Evolutionary conservation across 2,329 filamentous ascomycete species (phyloP), one percentile per base, ranked within the genome.

Genomic region (Nigrospora sphaerica): DNA sequence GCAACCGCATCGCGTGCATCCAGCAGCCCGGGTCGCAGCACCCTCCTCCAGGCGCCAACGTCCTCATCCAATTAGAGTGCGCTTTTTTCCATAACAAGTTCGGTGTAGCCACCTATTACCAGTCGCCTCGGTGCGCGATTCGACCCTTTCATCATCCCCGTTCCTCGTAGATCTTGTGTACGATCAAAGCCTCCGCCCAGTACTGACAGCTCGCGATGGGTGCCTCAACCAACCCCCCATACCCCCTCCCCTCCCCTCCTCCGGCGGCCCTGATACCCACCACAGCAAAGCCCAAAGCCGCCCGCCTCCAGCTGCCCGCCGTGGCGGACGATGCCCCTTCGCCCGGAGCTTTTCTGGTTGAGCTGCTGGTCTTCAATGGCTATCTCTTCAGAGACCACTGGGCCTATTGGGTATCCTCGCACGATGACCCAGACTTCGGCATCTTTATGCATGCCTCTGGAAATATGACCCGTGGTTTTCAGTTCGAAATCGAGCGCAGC

Each of bases 351-450:
- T 56, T 60, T 34, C 37, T 62, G 4, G 47, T 65, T 14, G 55
- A 64, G 31, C 45, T 66, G 6, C 38, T 64, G 13, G 57, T 56
- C 18, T 63, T 48, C 50, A 65, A 58, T 43, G 64, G 64, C 14
- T 18, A 43, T 0, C 63, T 60, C 0, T 67, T 64, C 52, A 63
- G 62, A 38, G 57, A 67, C 43, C 62, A 67, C 51, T 67, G 63
- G 63, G 59, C 60, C 2, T 66, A 63, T 40, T 67, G 49, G 37
- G 39, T 66, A 2, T 37, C 42, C 17, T 60, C 59, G 0, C 49
- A 39, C 5, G 1, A 9, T 0, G 14, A 56, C 14, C 39, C 50
- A 1, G 33, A 55, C 6, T n/a, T 57, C 2, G 62, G 63, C 6
- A 55, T 61, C 7, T n/a, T 53, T 23, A 50, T 65, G 12, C 57